phyloP scores from a whole-genome alignment of 2,329 filamentous ascomycete genomes.

The Aquanectria penicillioides region DNA sequence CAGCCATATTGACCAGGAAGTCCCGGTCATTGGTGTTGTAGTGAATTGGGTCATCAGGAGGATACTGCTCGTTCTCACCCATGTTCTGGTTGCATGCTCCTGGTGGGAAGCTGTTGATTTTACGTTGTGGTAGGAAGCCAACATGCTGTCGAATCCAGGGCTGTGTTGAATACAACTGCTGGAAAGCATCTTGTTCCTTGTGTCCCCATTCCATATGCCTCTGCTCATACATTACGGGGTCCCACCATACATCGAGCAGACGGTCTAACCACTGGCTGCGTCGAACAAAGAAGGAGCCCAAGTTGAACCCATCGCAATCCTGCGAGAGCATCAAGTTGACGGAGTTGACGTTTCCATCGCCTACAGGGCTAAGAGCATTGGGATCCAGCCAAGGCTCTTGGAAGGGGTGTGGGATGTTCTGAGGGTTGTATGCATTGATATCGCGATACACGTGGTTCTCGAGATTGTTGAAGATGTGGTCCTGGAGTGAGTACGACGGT shows the following conservation, averaged over 20 bases:
- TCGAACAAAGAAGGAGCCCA: conserved; percentile 93
- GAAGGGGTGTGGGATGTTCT: conserved; percentile 90
- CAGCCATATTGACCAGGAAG: conserved; percentile 98
- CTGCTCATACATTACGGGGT: conserved; percentile 96
- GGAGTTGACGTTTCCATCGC: conserved; percentile 80
- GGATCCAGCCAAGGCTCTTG: conserved; percentile 80
- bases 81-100: conserved; percentile 84
- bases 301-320: conserved; percentile 95
- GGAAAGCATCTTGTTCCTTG: conserved; percentile 96
- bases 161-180: conserved; percentile 90
- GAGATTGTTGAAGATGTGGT: conserved; percentile 88
- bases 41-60: conserved; percentile 69
- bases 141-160: conserved; percentile 92
- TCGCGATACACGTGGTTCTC: conserved; percentile 84
- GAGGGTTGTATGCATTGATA: conserved; percentile 94
- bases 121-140: conserved; percentile 89
- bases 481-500: conserved; percentile 86
- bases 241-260: conserved; percentile 97
- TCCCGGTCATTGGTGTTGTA: conserved; percentile 88
- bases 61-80: conserved; percentile 66
- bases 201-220: conserved; percentile 99
- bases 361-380: conserved; percentile 74
- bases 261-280: conserved; percentile 91
- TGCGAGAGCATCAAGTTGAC: conserved; percentile 91
- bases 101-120: conserved; percentile 92